A percentile compares a stretch with the other conserved stretches of the same genome.
phyloP scores from a whole-genome alignment of 768 basidiomycete genomes.

The Hypholoma sublateritium region DNA sequence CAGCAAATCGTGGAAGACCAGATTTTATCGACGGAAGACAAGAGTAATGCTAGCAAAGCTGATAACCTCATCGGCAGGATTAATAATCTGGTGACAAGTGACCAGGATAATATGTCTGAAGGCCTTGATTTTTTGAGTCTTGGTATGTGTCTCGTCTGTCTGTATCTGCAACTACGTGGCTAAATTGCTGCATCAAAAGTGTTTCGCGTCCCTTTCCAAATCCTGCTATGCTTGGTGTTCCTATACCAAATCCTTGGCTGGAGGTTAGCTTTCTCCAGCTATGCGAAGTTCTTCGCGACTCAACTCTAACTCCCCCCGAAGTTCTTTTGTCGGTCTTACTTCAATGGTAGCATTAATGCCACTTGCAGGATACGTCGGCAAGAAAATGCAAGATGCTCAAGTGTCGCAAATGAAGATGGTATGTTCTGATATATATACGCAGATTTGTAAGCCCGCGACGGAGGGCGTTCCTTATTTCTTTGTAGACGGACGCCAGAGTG shows the following conservation, averaged over 20 bases:
- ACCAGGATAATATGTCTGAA: conserved; percentile 39
- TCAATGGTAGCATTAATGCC: conserved; percentile 52
- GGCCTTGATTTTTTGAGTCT: conserved; percentile 33
- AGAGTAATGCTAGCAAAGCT: conserved; percentile 18
- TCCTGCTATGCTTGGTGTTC: conserved; percentile 39
- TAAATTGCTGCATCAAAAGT: conserved; percentile 14
- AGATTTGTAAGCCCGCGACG: background rate
- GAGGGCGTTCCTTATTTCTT: background rate
- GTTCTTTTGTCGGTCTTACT: conserved; percentile 57
- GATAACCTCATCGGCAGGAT: conserved; percentile 69
- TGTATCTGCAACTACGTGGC: background rate
- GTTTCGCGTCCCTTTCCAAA: conserved; percentile 42
- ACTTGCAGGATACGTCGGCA: conserved; percentile 54
- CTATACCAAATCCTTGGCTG: conserved; percentile 46
- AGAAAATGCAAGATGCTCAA: conserved; percentile 48
- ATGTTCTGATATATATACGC: background rate
- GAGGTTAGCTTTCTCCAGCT: conserved; percentile 30
- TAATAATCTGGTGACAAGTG: conserved; percentile 73
- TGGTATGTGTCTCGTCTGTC: conserved; percentile 12
- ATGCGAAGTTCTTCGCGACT: background rate
- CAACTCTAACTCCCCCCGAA: background rate
- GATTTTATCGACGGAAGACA: background rate
- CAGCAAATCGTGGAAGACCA: no score
- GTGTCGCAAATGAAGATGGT: conserved; percentile 47
- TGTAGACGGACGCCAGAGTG: conserved; percentile 9